Percentiles rank a stretch among this genome's conserved stretches.
Evolutionary conservation across 139 green algal genomes (phyloP).

Genomic region (Zygnema circumcarinatum): DNA sequence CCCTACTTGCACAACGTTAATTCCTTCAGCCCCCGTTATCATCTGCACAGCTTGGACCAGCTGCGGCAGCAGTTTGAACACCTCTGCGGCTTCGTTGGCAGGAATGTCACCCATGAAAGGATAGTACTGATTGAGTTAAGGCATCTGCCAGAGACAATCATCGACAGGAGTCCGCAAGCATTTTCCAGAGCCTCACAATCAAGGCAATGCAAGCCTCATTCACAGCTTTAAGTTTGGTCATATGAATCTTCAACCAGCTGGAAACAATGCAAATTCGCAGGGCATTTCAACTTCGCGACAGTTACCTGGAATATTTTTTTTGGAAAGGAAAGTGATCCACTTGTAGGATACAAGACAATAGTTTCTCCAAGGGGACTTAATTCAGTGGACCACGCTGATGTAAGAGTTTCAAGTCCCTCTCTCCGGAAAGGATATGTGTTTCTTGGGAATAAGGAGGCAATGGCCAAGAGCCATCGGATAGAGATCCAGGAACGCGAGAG

Average conservation of each 20-base stretch:
- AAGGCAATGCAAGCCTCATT: no score
- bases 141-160: background rate
- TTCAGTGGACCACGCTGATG: no score
- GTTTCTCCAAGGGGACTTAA: no score
- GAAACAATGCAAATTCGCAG: no score
- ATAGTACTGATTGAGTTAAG: constrained; percentile 20
- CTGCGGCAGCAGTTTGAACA: constrained; percentile 53
- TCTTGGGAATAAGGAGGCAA: constrained; percentile 63
- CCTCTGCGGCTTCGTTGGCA: constrained; percentile 44
- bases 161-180: background rate
- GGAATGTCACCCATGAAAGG: constrained; percentile 55
- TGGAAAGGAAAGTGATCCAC: no score
- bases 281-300: no score
- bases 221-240: no score
- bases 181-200: no score
- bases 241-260: no score
- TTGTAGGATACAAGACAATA: no score
- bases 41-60: constrained; percentile 52
- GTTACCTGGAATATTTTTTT: no score
- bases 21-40: constrained; percentile 49
- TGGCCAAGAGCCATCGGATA: constrained; percentile 64
- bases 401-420: no score
- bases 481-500: constrained; percentile 61
- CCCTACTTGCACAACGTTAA: constrained; percentile 59
- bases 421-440: constrained; percentile 48